A percentile compares a stretch with the other conserved stretches of the same genome.
These are phyloP conservation scores for Exutisphaerella laricina DNA, from an alignment of 2,329 filamentous ascomycete genomes.

Conservation along the genomic window DNA sequence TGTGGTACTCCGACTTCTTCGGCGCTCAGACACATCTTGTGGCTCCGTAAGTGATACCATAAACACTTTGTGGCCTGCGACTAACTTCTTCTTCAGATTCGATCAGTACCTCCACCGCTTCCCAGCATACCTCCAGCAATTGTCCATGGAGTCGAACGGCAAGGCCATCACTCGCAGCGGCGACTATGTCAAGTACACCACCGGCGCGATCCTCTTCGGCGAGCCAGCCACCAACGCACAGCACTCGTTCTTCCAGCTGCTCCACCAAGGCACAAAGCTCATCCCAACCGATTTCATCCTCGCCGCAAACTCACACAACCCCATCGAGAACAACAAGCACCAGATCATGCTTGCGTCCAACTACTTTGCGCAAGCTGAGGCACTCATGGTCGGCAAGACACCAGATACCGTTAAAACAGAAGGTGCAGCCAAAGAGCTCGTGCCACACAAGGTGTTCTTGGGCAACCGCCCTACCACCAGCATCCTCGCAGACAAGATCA, in stretches of 20 bases:
- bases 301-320: conserved; percentile 94
- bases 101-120: conserved; percentile 99
- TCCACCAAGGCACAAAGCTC: conserved; percentile 98
- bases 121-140: conserved; percentile 96
- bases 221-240: conserved; percentile 99
- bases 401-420: conserved; percentile 73
- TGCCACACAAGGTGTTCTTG: conserved; percentile 98
- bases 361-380: conserved; percentile 85
- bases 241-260: conserved; percentile 99
- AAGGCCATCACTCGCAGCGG: conserved; percentile 90
- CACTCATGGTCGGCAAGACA: conserved; percentile 82
- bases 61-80: conserved; percentile 1
- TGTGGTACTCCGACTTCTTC: conserved; percentile 99
- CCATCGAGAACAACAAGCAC: conserved; percentile 83
- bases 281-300: conserved; percentile 98
- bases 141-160: conserved; percentile 99
- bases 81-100: conserved; percentile 54
- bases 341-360: conserved; percentile 94
- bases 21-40: conserved; percentile 96
- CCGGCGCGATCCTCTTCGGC: conserved; percentile 90
- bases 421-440: conserved; percentile 65
- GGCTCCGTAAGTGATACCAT: conserved; percentile 64
- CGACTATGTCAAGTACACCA: conserved; percentile 92
- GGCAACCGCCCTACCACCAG: conserved; percentile 96
- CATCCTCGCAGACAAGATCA: conserved; percentile 89